Conservation (phyloP, 306 rosid genomes). For the Cotoneaster glaucophyllus region DNA sequence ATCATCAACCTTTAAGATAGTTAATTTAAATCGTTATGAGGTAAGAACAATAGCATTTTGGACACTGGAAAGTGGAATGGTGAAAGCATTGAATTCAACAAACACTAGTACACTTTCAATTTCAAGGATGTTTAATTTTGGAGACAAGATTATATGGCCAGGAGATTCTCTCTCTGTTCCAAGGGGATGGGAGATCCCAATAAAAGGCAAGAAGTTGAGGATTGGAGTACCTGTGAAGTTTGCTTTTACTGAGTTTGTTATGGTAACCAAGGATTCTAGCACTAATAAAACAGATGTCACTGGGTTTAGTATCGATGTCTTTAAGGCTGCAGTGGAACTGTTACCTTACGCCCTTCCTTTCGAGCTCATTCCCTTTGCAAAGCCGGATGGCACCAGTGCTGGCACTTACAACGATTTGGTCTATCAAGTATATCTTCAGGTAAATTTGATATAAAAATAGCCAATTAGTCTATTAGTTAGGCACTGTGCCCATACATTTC, state of each 20-base stretch:
- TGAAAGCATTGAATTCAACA: not conserved
- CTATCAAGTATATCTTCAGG: conserved; percentile 23
- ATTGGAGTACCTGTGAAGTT: conserved; percentile 32
- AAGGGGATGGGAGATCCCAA: conserved; percentile 34
- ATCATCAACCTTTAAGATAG: conserved; percentile 27
- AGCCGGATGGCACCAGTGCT: not conserved
- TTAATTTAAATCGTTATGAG: conserved; percentile 24
- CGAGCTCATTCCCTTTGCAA: conserved; percentile 27
- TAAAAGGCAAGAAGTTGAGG: conserved; percentile 8
- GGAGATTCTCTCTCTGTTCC: conserved; percentile 26
- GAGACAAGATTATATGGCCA: conserved; percentile 28
- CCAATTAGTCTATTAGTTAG: not conserved
- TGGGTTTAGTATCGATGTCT: conserved; percentile 35
- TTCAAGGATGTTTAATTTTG: not conserved
- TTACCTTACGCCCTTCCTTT: conserved; percentile 26
- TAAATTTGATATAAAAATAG: not conserved
- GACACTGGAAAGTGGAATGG: conserved; percentile 15
- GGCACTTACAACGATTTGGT: conserved; percentile 28
- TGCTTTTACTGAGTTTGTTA: conserved; percentile 18
- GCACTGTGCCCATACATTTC: not conserved
- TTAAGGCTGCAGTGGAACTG: conserved; percentile 13
- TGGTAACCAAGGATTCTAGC: not conserved
- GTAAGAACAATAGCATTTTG: conserved; percentile 13
- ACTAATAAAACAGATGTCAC: not conserved
- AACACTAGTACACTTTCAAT: not conserved